Conservation (phyloP, 148 eudicot genomes). For the Nyssa sinensis region DNA sequence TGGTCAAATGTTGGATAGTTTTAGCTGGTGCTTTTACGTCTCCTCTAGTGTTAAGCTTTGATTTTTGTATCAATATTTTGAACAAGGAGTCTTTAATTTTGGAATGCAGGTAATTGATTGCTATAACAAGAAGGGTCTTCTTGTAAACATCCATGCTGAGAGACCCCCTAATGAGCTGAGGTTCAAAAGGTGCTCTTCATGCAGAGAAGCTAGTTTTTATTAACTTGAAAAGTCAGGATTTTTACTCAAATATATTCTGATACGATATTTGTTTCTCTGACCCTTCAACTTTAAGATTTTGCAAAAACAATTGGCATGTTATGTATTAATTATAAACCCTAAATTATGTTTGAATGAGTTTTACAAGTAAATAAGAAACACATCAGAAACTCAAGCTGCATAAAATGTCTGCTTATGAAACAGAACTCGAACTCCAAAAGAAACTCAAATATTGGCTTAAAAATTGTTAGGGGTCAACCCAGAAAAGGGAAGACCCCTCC, state of each 20-base stretch:
- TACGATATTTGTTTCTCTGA: too few species aligned
- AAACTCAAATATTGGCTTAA: too few species aligned
- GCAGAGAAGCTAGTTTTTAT: not conserved
- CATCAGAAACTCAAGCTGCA: too few species aligned
- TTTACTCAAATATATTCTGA: not conserved
- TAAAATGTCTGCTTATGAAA: too few species aligned
- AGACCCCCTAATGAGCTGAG: not conserved
- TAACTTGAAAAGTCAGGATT: not conserved
- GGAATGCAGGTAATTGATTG: slow-evolving; percentile 47
- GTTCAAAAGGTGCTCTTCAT: not conserved
- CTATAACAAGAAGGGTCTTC: slow-evolving; percentile 52
- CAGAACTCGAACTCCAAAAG: too few species aligned
- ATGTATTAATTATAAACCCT: too few species aligned
- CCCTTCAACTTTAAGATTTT: too few species aligned
- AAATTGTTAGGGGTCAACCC: not conserved
- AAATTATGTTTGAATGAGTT: too few species aligned
- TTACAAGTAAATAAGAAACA: too few species aligned
- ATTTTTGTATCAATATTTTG: not conserved
- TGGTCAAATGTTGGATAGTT: not conserved
- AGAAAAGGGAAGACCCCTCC: not conserved
- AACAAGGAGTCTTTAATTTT: not conserved
- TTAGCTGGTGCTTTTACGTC: not conserved
- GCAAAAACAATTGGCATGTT: too few species aligned
- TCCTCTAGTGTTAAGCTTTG: not conserved
- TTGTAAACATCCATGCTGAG: slow-evolving; percentile 70